These are phyloP conservation scores for Porodaedalea pini DNA, from an alignment of 1,284 basidiomycete species.

Conservation along the genomic window DNA sequence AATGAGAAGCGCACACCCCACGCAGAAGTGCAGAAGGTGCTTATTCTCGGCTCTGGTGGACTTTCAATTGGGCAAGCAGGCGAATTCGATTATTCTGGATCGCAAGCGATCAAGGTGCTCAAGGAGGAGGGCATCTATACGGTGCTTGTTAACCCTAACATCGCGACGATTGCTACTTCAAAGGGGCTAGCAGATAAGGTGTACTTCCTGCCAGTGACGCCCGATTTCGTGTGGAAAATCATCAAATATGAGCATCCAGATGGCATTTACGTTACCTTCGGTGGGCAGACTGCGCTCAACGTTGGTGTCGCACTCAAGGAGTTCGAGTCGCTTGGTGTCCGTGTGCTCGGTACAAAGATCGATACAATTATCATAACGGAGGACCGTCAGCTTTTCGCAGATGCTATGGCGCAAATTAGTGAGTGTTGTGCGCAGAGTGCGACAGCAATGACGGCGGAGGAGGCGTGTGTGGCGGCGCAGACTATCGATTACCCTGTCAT, in stretches of 20 bases:
- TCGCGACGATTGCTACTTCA: conserved; percentile 98
- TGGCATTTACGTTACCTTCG: conserved; percentile 98
- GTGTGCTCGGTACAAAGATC: conserved; percentile 95
- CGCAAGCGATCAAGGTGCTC: conserved; percentile 98
- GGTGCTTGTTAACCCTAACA: conserved; percentile 97
- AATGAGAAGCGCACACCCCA: conserved; percentile 78
- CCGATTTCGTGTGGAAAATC: conserved; percentile 96
- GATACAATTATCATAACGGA: conserved; percentile 97
- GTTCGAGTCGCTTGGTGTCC: conserved; percentile 89
- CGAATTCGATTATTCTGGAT: conserved; percentile 99
- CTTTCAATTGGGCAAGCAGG: conserved; percentile 98
- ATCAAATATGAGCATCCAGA: conserved; percentile 98
- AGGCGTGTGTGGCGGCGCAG: conserved; percentile 81
- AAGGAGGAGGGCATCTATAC: conserved; percentile 99
- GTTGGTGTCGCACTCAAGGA: conserved; percentile 99
- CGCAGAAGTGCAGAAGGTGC: conserved; percentile 85
- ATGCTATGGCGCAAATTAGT: conserved; percentile 94
- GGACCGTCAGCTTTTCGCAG: conserved; percentile 95
- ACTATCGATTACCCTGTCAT: conserved; percentile 96
- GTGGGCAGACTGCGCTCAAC: conserved; percentile 95
- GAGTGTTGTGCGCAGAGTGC: conserved; percentile 97
- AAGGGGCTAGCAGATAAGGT: conserved; percentile 98
- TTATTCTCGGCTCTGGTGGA: conserved; percentile 97
- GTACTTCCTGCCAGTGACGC: conserved; percentile 97
- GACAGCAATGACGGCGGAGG: conserved; percentile 96